phyloP scores from a whole-genome alignment of 345 rosid genomes.

The Populus nigra region DNA sequence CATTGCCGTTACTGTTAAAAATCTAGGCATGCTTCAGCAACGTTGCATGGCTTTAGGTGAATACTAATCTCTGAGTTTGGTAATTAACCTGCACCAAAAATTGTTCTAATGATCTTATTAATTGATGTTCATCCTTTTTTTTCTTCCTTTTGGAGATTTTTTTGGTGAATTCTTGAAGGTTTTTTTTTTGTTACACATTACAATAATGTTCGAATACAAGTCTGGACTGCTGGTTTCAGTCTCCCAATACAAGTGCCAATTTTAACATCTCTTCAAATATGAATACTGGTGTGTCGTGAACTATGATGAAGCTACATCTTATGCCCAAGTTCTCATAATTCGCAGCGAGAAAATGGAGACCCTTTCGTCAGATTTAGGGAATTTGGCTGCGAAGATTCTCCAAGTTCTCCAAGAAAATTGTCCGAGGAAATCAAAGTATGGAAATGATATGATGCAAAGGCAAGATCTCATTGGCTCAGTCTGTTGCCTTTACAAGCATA shows the following conservation, averaged over 20 bases:
- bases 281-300: not conserved
- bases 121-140: not conserved
- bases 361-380: conserved; percentile 44
- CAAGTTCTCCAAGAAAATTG: conserved; percentile 20
- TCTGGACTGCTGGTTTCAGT: too few species aligned
- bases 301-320: not conserved
- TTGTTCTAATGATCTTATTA: not conserved
- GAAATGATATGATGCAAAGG: conserved; percentile 12
- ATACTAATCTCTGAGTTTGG: not conserved
- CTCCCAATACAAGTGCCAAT: too few species aligned
- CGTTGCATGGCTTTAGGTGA: not conserved
- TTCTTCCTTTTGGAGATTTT: not conserved
- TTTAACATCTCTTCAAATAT: not conserved
- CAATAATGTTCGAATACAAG: too few species aligned
- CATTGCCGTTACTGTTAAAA: not conserved
- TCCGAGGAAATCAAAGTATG: conserved; percentile 1
- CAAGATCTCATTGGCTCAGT: conserved; percentile 31
- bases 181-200: not conserved
- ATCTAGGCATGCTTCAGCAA: not conserved
- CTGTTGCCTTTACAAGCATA: conserved; percentile 54
- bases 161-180: not conserved
- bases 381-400: conserved; percentile 46
- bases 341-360: conserved; percentile 64
- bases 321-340: not conserved
- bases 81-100: not conserved